Conservation (phyloP, 1,139 yeast genomes). For the Magnusiomyces magnusii region DNA sequence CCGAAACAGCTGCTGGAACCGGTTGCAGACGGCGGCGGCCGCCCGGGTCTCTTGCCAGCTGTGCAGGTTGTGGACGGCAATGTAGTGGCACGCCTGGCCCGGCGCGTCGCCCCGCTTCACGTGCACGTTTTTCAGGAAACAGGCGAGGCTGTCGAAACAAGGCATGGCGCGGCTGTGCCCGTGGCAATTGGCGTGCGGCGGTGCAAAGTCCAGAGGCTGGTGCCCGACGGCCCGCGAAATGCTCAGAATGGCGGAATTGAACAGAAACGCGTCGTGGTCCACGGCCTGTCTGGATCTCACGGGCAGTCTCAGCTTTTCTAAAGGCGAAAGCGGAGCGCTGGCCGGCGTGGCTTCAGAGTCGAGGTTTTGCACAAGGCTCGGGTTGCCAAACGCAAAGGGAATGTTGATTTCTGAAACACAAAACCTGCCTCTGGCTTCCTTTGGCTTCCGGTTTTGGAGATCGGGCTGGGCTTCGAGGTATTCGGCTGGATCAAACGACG, state of each 20-base stretch:
- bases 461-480: neutral
- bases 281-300: no score
- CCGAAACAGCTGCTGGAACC: neutral
- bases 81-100: neutral
- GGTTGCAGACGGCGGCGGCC: neutral
- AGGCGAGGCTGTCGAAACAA: neutral
- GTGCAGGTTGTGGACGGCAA: neutral
- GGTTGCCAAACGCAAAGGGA: neutral
- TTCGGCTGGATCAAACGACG: no score
- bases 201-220: neutral
- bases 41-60: neutral
- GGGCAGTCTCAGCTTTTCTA: neutral
- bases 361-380: neutral
- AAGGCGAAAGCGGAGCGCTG: neutral
- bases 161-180: neutral
- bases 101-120: neutral
- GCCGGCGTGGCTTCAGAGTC: neutral
- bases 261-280: no score
- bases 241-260: no score
- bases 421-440: neutral
- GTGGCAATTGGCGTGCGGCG: neutral
- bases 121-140: neutral
- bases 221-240: neutral
- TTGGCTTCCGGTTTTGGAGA: neutral
- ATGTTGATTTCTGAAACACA: neutral